Conservation (phyloP, 495 filamentous ascomycete species). For the Tricharina praecox region DNA sequence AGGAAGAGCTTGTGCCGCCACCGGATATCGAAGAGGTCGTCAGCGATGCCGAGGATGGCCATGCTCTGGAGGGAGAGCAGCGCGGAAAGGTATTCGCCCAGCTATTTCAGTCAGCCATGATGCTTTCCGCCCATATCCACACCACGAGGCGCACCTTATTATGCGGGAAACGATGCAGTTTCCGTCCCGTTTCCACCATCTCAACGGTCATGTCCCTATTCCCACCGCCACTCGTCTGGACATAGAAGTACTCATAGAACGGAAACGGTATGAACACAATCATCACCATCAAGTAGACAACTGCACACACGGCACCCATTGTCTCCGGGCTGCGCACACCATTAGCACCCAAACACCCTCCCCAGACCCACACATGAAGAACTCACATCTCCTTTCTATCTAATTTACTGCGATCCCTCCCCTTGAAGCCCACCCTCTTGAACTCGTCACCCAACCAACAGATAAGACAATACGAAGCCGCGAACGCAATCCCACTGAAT, state of each 20-base stretch:
- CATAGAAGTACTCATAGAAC: constrained; percentile 95
- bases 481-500: constrained; percentile 69
- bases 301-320: constrained; percentile 91
- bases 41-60: constrained; percentile 76
- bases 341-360: constrained; percentile 17
- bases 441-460: constrained; percentile 88
- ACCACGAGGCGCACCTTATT: constrained; percentile 59
- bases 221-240: constrained; percentile 84
- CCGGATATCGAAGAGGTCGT: constrained; percentile 94
- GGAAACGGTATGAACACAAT: constrained; percentile 90
- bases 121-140: too few relatives aligned
- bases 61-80: constrained; percentile 80
- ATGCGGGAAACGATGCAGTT: constrained; percentile 77
- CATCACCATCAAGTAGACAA: constrained; percentile 72
- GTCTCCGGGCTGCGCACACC: constrained; percentile 54
- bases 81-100: constrained; percentile 88
- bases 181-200: constrained; percentile 30
- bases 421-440: constrained; percentile 75
- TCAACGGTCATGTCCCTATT: constrained; percentile 68
- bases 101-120: constrained; percentile 34
- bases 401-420: constrained; percentile 73
- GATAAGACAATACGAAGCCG: constrained; percentile 64
- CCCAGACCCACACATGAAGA: constrained; percentile 2
- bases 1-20: constrained; percentile 99
- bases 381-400: constrained; percentile 54